These are phyloP conservation scores for Syzygium oleosum DNA, from an alignment of 345 rosid species.

Conservation along the genomic window DNA sequence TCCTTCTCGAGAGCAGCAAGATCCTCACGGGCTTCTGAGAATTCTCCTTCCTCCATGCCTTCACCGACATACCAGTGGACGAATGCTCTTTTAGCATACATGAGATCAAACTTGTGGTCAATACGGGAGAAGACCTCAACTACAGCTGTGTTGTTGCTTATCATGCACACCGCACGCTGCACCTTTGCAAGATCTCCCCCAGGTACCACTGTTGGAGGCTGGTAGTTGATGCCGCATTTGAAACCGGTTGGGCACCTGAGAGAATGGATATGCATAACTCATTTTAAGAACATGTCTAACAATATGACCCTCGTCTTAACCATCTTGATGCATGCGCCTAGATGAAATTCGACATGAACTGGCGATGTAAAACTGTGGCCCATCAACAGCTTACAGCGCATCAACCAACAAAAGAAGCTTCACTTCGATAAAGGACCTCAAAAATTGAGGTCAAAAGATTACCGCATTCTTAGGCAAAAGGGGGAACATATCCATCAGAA, in stretches of 20 bases:
- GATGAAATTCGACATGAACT: neutral
- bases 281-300: neutral
- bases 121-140: conserved; percentile 73
- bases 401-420: neutral
- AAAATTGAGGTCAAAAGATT: neutral
- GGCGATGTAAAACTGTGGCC: neutral
- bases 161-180: conserved; percentile 85
- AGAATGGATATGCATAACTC: neutral
- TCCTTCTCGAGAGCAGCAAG: conserved; percentile 86
- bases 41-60: conserved; percentile 92
- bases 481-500: neutral
- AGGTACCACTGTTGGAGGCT: conserved; percentile 78
- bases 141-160: conserved; percentile 82
- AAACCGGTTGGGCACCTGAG: conserved; percentile 85
- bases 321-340: neutral
- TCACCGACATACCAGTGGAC: conserved; percentile 94
- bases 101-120: conserved; percentile 75
- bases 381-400: neutral
- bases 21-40: conserved; percentile 87
- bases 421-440: neutral
- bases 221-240: conserved; percentile 79
- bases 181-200: conserved; percentile 71
- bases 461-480: neutral
- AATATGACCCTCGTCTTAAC: neutral
- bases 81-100: conserved; percentile 78